Base-by-base conservation (phyloP, 2,329 filamentous ascomycete species). In the Fonsecaea multimorphosa region DNA sequence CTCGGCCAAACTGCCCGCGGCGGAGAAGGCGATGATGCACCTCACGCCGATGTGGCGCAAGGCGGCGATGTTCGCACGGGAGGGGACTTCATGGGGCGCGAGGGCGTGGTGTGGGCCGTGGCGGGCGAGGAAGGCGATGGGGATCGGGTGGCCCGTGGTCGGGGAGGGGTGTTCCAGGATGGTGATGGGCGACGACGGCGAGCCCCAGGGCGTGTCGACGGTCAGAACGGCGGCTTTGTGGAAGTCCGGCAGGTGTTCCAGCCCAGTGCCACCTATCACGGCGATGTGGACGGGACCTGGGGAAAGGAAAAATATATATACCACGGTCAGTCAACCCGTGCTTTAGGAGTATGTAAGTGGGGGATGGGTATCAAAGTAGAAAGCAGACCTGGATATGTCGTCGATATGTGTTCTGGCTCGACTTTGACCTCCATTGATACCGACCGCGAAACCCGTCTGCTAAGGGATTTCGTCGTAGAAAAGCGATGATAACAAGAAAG, bases 21-120 rank as follows among this genome's bases (percentile, higher is more conserved):
- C 95, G 70, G 90, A 94, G 83, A 99, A 99, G 70, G 94, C 93
- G 76, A 99, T 91, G 77, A 98, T 87, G 76, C 88, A 91, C 74
- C 93, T 89, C 53, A 98, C 95, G 71, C 95, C 95, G 67, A 99
- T 84, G 73, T 87, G 89, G 71, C 95, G 89, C 69, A 99, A 85
- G n/a, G 95, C 95, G n/a, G 95, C 94, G 74, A 99, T 96, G 83
- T 98, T 99, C 79, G 95, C 95, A 70, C 92, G 92, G 71, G 89
- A 87, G 66, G 93, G 93, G n/a, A 99, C 91, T 80, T 99, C 95
- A 76, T 97, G 93, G 0, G 95, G 95, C 5, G 93, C 92, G 72
- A 91, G 85, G 79, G 97, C 87, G 82, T 99, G 95, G 85, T 95
- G 85, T 12, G 88, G 77, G 71, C 95, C 95, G 80, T 99, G 95